phyloP scores from a whole-genome alignment of 2,329 filamentous ascomycete genomes.

The Ophiocordyceps unilateralis region DNA sequence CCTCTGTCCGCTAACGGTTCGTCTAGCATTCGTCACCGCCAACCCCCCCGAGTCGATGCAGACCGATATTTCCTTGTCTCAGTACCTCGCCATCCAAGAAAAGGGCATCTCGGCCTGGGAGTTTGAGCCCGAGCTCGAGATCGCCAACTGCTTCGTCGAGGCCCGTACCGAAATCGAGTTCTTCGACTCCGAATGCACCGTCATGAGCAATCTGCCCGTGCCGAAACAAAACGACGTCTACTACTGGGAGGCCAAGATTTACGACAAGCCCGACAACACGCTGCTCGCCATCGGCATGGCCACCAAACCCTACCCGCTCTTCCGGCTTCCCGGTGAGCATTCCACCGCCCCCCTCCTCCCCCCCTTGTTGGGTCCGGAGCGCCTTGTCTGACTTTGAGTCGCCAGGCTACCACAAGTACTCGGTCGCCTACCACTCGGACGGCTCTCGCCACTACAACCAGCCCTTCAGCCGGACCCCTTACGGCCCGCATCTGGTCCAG shows the following conservation, averaged over 20 bases:
- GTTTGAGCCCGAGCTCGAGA: conserved; percentile 96
- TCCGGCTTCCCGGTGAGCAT: conserved; percentile 69
- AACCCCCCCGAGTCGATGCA: conserved; percentile 91
- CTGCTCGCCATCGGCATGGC: conserved; percentile 82
- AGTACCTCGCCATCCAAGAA: conserved; percentile 96
- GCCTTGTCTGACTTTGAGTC: neutral
- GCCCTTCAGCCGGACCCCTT: conserved; percentile 63
- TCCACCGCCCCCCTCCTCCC: neutral
- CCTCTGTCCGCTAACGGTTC: neutral
- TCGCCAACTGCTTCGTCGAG: conserved; percentile 97
- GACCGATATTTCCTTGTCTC: conserved; percentile 92
- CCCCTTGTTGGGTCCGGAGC: neutral
- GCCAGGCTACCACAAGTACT: conserved; percentile 73
- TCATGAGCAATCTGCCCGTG: conserved; percentile 89
- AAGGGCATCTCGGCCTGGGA: conserved; percentile 99
- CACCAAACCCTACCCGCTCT: conserved; percentile 93
- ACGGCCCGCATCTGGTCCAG: conserved; percentile 73
- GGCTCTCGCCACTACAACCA: conserved; percentile 84
- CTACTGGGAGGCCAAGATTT: conserved; percentile 98
- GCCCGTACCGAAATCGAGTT: conserved; percentile 95
- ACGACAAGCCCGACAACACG: conserved; percentile 85
- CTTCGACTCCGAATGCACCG: conserved; percentile 93
- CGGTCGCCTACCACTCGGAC: conserved; percentile 76
- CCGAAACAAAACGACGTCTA: conserved; percentile 99
- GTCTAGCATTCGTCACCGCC: conserved; percentile 71